Evolutionary conservation across 208 protist species (phyloP), one percentile per base, ranked within the genome.

Genomic region (Leishmania guyanensis): DNA sequence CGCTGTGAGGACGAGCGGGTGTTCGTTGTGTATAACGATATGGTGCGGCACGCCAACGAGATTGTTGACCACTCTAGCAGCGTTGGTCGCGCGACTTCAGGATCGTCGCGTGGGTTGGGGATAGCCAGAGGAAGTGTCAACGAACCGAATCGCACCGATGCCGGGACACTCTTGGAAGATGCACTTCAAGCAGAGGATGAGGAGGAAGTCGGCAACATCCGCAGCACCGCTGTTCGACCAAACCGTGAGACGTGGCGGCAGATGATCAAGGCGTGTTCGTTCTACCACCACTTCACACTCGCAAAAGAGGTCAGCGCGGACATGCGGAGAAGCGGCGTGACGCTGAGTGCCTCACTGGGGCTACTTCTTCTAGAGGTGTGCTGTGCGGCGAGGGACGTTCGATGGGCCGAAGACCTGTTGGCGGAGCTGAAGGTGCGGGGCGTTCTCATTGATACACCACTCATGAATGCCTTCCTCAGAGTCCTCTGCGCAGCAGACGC

Each of bases 391-490:
- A 84, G 89, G 48, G 88, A 96, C 72, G 76, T 69, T 10, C 33
- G 46, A 0, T 91, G 89, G 83, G 93, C 93, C 1, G 84, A 90
- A 17, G 75, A 84, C n/a, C 53, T 98, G 39, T 46, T 98, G 16
- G 73, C 36, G 6, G 90, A 95, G 65, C 84, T 91, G 3, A 90
- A 87, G 51, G 39, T 54, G 17, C 50, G 70, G 29, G 62, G 83
- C 5, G 62, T 93, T 3, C 77, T 91, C 33, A 82, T 96, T 53
- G 93, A 95, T 73, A 86, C 84, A 5, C 17, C 29, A 5, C 46
- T 97, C 16, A 96, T 91, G 84, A 97, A 98, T 77, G 83, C 84
- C 16, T 97, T 95, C 76, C 88, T 98, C 10, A 56, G 71, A 5
- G 92, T 97, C 17, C 86, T 98, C 12, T 89, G 93, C 20, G 89